These are phyloP conservation scores for Mucor circinelloides DNA, from an alignment of 371 early-diverging fungal genomes.

Conservation along the genomic window DNA sequence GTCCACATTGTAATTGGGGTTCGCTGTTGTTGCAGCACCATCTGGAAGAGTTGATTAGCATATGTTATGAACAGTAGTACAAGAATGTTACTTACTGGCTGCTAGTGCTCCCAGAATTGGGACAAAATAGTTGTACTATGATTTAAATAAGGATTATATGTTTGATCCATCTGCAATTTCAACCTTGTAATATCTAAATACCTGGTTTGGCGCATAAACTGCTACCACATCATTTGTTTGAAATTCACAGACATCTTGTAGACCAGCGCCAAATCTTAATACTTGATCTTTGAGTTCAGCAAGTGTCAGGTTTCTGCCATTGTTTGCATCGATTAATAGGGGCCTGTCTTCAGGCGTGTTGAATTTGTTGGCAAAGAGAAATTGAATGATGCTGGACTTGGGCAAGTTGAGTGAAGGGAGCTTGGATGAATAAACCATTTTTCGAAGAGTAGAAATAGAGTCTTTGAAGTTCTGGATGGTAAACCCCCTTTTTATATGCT, in stretches of 20 bases:
- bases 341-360: slow-evolving; percentile 45
- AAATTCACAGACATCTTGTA: slow-evolving; percentile 59
- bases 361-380: slow-evolving; percentile 25
- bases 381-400: slow-evolving; percentile 20
- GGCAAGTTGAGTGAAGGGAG: slow-evolving; percentile 10
- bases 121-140: slow-evolving; percentile 44
- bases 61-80: neutral
- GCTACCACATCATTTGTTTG: slow-evolving; percentile 72
- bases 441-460: neutral
- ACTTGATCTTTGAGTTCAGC: slow-evolving; percentile 59
- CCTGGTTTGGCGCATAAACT: slow-evolving; percentile 73
- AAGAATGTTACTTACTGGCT: slow-evolving; percentile 23
- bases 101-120: slow-evolving; percentile 43
- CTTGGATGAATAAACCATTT: slow-evolving; percentile 18
- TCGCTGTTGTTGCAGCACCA: slow-evolving; percentile 71
- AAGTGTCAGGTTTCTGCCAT: slow-evolving; percentile 42
- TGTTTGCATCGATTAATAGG: slow-evolving; percentile 61
- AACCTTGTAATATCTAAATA: neutral
- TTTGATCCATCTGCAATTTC: neutral
- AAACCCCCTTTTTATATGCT: neutral
- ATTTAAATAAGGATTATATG: neutral
- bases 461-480: neutral
- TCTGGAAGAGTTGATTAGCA: slow-evolving; percentile 5
- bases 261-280: slow-evolving; percentile 71
- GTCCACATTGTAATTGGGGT: slow-evolving; percentile 73